Evolutionary conservation across 768 basidiomycete species (phyloP), one percentile per base, ranked within the genome.

Genomic region (Omphalotus guepiniiformis): DNA sequence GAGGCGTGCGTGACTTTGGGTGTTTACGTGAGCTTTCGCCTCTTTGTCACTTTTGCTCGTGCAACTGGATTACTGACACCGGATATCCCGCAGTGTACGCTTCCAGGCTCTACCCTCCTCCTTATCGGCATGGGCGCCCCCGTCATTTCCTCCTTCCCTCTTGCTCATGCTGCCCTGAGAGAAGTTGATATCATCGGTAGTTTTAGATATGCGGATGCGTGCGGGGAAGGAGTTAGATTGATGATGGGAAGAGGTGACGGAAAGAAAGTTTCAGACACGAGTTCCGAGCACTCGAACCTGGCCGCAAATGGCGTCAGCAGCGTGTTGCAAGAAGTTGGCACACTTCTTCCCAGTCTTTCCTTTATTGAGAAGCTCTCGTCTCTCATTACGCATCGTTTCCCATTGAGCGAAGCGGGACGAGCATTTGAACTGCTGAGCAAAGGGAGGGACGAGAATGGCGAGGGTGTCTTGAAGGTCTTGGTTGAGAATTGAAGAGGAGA

Each of bases 61-160:
- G n/a, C n/a, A n/a, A n/a, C n/a, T n/a, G n/a, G n/a, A n/a, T n/a
- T n/a, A n/a, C n/a, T n/a, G n/a, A n/a, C n/a, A n/a, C n/a, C n/a
- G n/a, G n/a, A n/a, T n/a, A n/a, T n/a, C n/a, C n/a, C n/a, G n/a
- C n/a, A n/a, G n/a, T n/a, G n/a, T n/a, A n/a, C n/a, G n/a, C n/a
- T n/a, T n/a, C n/a, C n/a, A n/a, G n/a, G n/a, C n/a, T n/a, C 91
- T 39, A 91, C 87, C 62, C 90, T 96, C 47, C 83, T 92, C 76
- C 87, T 92, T 58, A 82, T 98, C 54, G 94, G 95, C n/a, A 98
- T 98, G 95, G 94, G 94, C 56, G 80, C 92, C 12, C 79, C 85
- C 50, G 88, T 84, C 57, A 79, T 85, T 9, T 9, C 30, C 48
- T 72, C 77, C 53, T 73, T 96, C 44, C 94, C 94, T 16, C 75